Evolutionary conservation across 768 basidiomycete genomes (phyloP), one percentile per base, ranked within the genome.

Genomic region (Boletus vermiculosoides): DNA sequence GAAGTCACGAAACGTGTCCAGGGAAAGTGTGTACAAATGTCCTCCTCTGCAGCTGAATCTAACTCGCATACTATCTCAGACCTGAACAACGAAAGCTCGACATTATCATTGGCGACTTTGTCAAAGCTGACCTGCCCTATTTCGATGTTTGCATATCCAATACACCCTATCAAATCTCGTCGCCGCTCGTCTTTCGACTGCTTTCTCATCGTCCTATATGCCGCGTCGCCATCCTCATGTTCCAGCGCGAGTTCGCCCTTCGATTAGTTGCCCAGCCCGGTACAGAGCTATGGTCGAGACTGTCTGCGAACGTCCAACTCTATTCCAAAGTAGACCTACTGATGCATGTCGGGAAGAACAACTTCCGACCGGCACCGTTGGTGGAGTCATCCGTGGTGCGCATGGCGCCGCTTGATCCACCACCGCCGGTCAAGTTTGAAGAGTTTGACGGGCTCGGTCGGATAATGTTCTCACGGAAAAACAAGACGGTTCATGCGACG

Each of bases 121-220:
- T 98, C 68, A 98, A 98, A 74, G 92, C 90, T n/a, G 92, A 94
- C 52, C 78, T 99, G 20, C 97, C 97, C 11, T 98, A 95, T 75
- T 98, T 99, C 58, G 96, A 98, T 73, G 97, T 97, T 54, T 98
- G 96, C 80, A 98, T 99, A 67, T 94, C 92, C 64, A 99, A 99
- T 70, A 99, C 97, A 1, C 97, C 97, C 1, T 99, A 98, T 74
- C 95, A 98, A 73, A 99, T 99, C 65, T 98, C 97, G 2, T 98
- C 97, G 0, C 92, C 95, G 6, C 87, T 99, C 49, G 89, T 98
- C 54, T 99, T 99, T 81, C 91, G 92, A 57, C 84, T 99, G 34
- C 86, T 98, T 48, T 98, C 97, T 3, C 94, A 98, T 66, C 90
- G 97, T 2, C 97, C 97, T 0, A 78, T 98, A 44, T 93, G 91